Evolutionary conservation across 1,284 basidiomycete genomes (phyloP), one percentile per base, ranked within the genome.

Genomic region (Erythrobasidium hasegawianum): DNA sequence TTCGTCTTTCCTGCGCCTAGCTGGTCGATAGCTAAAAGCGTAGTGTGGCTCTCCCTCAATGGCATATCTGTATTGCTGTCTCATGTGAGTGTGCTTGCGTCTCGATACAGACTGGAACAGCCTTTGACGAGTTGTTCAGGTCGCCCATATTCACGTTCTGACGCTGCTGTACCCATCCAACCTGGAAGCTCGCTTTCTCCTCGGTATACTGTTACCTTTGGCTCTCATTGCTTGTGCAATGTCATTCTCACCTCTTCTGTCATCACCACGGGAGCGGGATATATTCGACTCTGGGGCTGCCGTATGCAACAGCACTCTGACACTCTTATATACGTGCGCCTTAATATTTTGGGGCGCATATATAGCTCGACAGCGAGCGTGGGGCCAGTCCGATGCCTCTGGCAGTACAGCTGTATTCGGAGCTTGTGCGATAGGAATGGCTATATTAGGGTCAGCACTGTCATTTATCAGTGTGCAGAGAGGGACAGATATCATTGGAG

Each of bases 121-220:
- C 68, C 68, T 74, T 22, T 57, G 69, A 26, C 18, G 20, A 41
- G 22, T 22, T 20, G 18, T 41, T 57, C 75, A 96, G 90, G 87
- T 92, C 68, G 96, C 95, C 0, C 94, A 98, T 78, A 97, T 99
- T 61, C 96, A 98, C 77, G 97, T 97, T 78, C 82, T 99, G 64
- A 96, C 95, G 1, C 83, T 98, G 4, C 83, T 99, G 18, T 99
- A 91, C 76, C 95, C 95, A 0, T 97, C 96, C 3, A 81, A 83
- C n/a, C 84, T 95, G 40, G 96, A 98, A 79, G 87, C 85, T 2
- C 82, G 87, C 22, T 84, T 99, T 56, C 95, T 99, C 67, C 87
- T 93, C 73, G 81, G 85, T 70, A 82, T 96, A 40, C 84, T 97
- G 11, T 90, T 82, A 72, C 95, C 95, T 0, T 82, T 98, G 11